Evolutionary conservation across 495 filamentous ascomycete genomes (phyloP).

Genomic region (Penicillium malachiteum): DNA sequence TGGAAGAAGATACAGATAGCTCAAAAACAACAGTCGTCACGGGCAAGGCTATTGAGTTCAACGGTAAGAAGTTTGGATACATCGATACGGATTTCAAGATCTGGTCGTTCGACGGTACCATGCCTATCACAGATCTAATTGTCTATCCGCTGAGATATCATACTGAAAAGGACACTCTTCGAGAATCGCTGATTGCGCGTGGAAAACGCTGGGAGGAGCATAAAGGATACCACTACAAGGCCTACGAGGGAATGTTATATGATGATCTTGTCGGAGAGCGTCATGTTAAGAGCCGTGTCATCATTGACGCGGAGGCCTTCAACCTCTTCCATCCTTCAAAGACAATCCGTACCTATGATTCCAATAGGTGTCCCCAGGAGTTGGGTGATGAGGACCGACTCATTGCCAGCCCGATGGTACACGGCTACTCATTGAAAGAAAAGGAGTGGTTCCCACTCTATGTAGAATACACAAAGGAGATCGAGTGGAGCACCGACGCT

Average conservation of each 20-base stretch:
- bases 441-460: slow-evolving; percentile 47
- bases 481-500: slow-evolving; percentile 52
- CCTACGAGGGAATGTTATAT: slow-evolving; percentile 50
- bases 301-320: slow-evolving; percentile 51
- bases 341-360: slow-evolving; percentile 17
- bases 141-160: slow-evolving; percentile 60
- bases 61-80: slow-evolving; percentile 59
- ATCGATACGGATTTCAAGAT: slow-evolving; percentile 43
- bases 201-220: slow-evolving; percentile 53
- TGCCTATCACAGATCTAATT: slow-evolving; percentile 52
- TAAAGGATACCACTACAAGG: slow-evolving; percentile 62
- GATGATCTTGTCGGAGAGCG: slow-evolving; percentile 34
- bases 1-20: slow-evolving; percentile 11
- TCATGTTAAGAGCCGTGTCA: slow-evolving; percentile 53
- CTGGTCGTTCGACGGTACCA: slow-evolving; percentile 53
- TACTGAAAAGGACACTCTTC: slow-evolving; percentile 27
- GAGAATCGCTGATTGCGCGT: slow-evolving; percentile 37
- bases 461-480: slow-evolving; percentile 36
- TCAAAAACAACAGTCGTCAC: slow-evolving; percentile 25
- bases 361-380: not conserved
- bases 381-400: slow-evolving; percentile 19
- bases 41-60: slow-evolving; percentile 55
- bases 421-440: slow-evolving; percentile 28
- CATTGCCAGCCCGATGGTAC: slow-evolving; percentile 18
- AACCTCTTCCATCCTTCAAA: slow-evolving; percentile 36